These are phyloP conservation scores for Mikania micrantha DNA, from an alignment of 129 eudicot genomes.

Conservation along the genomic window DNA sequence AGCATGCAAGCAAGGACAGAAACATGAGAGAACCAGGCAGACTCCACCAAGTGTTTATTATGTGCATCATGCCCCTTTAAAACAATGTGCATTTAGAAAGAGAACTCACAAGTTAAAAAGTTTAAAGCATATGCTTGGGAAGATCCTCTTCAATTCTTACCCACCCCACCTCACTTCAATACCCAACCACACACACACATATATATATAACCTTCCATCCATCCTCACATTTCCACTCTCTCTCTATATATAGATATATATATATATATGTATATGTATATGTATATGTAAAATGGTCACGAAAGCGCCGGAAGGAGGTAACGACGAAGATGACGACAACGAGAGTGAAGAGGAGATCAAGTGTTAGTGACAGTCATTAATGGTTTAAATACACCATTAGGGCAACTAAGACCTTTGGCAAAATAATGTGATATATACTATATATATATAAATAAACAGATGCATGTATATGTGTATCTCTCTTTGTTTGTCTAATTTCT, in stretches of 20 bases:
- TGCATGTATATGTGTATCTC: no score
- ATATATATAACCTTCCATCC: no score
- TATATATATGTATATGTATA: not conserved
- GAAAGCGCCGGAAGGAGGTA: slow-evolving; percentile 12
- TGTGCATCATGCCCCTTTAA: slow-evolving; percentile 19
- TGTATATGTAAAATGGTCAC: slow-evolving; percentile 12
- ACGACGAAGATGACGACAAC: not conserved
- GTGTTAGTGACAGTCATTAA: slow-evolving; percentile 9
- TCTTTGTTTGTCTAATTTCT: no score
- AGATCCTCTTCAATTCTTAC: slow-evolving; percentile 41
- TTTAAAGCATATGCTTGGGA: slow-evolving; percentile 34
- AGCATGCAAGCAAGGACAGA: slow-evolving; percentile 17
- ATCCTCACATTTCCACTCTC: not conserved
- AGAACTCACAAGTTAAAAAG: slow-evolving; percentile 14
- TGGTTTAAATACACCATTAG: slow-evolving; percentile 31
- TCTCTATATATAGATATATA: no score
- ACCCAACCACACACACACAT: no score
- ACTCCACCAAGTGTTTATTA: slow-evolving; percentile 22
- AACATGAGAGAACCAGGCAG: slow-evolving; percentile 16
- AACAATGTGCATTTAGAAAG: not conserved
- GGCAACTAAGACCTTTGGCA: slow-evolving; percentile 52
- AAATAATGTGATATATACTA: slow-evolving; percentile 17
- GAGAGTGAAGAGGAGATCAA: not conserved
- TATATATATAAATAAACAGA: not conserved
- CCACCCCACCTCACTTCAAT: slow-evolving; percentile 30